A percentile compares a stretch with the other conserved stretches of the same genome.
Evolutionary conservation across 2,329 filamentous ascomycete genomes (phyloP).

Genomic region (Ophiocordyceps camponoti-floridani): DNA sequence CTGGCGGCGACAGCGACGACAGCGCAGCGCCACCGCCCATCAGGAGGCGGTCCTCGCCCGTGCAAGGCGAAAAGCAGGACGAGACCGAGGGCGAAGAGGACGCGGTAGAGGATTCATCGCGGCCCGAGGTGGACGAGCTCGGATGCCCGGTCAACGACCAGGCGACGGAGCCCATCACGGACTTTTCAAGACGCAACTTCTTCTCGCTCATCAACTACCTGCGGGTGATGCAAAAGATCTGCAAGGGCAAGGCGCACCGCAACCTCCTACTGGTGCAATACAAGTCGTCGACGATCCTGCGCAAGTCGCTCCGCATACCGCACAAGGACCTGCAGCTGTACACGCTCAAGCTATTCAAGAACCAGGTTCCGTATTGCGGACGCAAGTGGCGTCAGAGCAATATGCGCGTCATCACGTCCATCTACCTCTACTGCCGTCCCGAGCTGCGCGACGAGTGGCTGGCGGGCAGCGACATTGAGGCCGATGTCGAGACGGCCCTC

Average conservation of each 20-base stretch:
- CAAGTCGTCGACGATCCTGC: slow-evolving; percentile 82
- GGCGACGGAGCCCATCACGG: slow-evolving; percentile 62
- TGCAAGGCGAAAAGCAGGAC: slow-evolving; percentile 9
- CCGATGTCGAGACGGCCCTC: slow-evolving; percentile 81
- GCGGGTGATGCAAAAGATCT: slow-evolving; percentile 93
- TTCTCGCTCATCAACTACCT: slow-evolving; percentile 91
- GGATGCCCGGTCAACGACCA: slow-evolving; percentile 59
- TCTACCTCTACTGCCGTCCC: slow-evolving; percentile 84
- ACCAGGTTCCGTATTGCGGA: slow-evolving; percentile 93
- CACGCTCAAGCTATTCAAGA: slow-evolving; percentile 96
- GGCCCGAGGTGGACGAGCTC: slow-evolving; percentile 65
- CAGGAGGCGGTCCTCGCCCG: slow-evolving; percentile 33
- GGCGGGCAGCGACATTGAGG: slow-evolving; percentile 76
- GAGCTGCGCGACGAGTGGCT: slow-evolving; percentile 94
- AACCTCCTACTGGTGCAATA: slow-evolving; percentile 89
- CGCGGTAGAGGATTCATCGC: slow-evolving; percentile 8
- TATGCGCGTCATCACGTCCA: slow-evolving; percentile 95
- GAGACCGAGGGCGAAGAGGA: slow-evolving; percentile 13
- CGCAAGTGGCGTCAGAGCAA: slow-evolving; percentile 96
- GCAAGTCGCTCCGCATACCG: slow-evolving; percentile 80
- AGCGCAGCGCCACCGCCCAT: slow-evolving; percentile 80
- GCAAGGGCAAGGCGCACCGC: slow-evolving; percentile 86
- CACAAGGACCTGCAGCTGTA: slow-evolving; percentile 78
- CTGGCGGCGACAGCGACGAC: slow-evolving; percentile 41
- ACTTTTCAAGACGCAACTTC: slow-evolving; percentile 87